Evolutionary conservation across 306 rosid genomes (phyloP), one percentile per base, ranked within the genome.

Genomic region (Elaeagnus macrophylla): DNA sequence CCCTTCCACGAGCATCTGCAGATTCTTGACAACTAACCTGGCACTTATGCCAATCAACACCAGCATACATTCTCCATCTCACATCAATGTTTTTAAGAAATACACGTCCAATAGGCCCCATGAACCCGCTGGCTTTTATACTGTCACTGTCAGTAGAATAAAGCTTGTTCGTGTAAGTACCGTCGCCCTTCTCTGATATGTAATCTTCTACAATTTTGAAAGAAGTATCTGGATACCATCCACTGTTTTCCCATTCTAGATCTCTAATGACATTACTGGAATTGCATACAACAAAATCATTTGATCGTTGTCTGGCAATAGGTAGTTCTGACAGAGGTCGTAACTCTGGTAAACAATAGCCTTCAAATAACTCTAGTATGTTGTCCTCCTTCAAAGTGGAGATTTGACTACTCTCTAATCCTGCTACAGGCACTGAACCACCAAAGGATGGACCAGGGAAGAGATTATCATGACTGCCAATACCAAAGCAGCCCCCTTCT

Each of bases 11-110:
- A 45, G 5, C 41, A 51, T 68, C 38, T 51, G 32, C 59, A 38
- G 77, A 65, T 39, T 37, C 74, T 59, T 62, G 81, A 57, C 64
- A 81, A 66, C 54, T 62, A 57, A 57, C 77, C 53, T 37, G 62
- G 25, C 68, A 74, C 67, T 70, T 77, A 54, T 44, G 65, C 83
- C 82, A 84, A 65, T 91, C 96, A 66, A 74, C 80, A 60, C 97
- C 97, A 55, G 85, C 81, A 76, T 67, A 65, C 80, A 91, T 76
- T 76, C 67, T 91, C 96, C 96, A 91, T 61, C 81, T 80, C 50
- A 91, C 60, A 73, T 91, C 82, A 61, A 91, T 77, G 64, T 80
- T 75, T 49, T 73, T 77, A 54, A 91, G 73, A 78, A 78, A 70
- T 55, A 91, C 78, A 50, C 89, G 66, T 66, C 96, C 97, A 56